A percentile compares a stretch with the other conserved stretches of the same genome.
phyloP scores from a whole-genome alignment of 2,329 filamentous ascomycete species.

The Hymenoscyphus fraxineus region DNA sequence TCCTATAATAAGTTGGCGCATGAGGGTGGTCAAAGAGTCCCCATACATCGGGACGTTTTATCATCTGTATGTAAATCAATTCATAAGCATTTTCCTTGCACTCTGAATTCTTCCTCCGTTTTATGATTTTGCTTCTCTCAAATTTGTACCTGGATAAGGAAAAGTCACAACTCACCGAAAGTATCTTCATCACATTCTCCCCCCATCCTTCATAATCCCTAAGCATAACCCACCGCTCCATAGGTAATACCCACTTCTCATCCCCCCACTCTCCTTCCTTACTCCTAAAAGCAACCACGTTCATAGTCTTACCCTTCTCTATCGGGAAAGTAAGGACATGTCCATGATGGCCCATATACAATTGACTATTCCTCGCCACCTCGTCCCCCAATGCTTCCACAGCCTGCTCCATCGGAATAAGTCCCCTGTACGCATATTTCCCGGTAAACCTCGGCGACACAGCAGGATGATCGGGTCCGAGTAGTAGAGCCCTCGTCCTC shows the following conservation, averaged over 20 bases:
- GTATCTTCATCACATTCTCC: constrained; percentile 35
- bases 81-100: constrained; percentile 12
- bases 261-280: constrained; percentile 37
- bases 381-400: constrained; percentile 46
- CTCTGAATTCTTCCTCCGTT: background rate
- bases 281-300: constrained; percentile 40
- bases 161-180: constrained; percentile 26
- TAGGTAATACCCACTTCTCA: constrained; percentile 39
- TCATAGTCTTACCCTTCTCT: constrained; percentile 52
- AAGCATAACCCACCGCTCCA: constrained; percentile 37
- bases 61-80: constrained; percentile 32
- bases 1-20: constrained; percentile 41
- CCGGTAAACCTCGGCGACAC: constrained; percentile 44
- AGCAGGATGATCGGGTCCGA: constrained; percentile 39
- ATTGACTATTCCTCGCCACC: constrained; percentile 45
- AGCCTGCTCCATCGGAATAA: constrained; percentile 57
- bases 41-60: constrained; percentile 47
- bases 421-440: constrained; percentile 59
- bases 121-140: background rate
- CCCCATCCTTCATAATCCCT: constrained; percentile 40
- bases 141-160: background rate
- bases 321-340: constrained; percentile 62
- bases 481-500: constrained; percentile 47
- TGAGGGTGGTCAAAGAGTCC: constrained; percentile 45
- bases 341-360: constrained; percentile 46